Evolutionary conservation across 352 stramenopile genomes (phyloP), one percentile per base, ranked within the genome.

Genomic region (Blastocystis sp.): DNA sequence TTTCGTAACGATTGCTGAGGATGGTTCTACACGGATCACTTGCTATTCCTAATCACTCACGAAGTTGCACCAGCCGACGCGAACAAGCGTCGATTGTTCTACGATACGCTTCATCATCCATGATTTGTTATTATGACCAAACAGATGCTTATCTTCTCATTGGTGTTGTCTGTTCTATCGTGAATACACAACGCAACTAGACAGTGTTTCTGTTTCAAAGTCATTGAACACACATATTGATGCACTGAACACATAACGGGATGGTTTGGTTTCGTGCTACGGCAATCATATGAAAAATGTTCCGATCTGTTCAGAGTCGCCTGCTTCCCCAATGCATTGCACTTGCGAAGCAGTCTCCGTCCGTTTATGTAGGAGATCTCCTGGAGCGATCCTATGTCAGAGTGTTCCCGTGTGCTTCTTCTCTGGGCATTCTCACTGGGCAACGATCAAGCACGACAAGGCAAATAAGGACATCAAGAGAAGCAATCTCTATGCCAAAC

Each of bases 361-460:
- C 27, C 9, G n/a, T 18, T 51, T 21, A 49, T 29, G 63, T 51
- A 48, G 32, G 24, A 11, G 36, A 51, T 75, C 18, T 53, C 16
- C 8, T 75, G 7, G 21, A 53, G 27, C 21, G 63, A 75, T 59
- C 32, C 24, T 21, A 11, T 0, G 16, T 0, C 40, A 81, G 69
- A 63, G n/a, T 46, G 27, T 81, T 63, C 69, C 69, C 0, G 46
- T 44, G 24, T 81, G 69, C 53, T 81, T 34, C n/a, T 85, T 85
- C 32, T 85, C 75, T n/a, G 75, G 75, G 34, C 75, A 85, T 27
- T 85, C 75, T 14, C 75, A 85, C 63, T 85, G 75, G 75, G 75
- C 75, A 16, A 85, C 57, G 36, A 85, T 85, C 18, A 85, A 85
- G 29, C 75, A 85, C 49, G 75, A 85, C 51, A 85, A 85, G 44